Conservation (phyloP, 352 stramenopile species). For the Pythium insidiosum region DNA sequence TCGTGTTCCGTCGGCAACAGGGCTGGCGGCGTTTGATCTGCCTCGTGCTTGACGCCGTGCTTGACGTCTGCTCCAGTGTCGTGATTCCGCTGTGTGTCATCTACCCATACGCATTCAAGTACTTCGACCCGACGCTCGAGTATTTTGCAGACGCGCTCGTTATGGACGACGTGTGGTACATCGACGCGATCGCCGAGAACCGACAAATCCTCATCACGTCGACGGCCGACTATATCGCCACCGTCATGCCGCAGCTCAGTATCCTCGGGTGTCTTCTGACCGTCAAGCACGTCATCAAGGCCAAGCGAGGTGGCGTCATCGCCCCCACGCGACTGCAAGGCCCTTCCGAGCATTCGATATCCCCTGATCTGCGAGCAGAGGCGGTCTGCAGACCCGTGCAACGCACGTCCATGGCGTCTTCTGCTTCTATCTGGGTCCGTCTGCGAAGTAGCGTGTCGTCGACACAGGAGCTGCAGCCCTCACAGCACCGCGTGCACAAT, state of each 20-base stretch:
- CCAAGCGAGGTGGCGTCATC: too few relatives aligned
- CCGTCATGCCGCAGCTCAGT: constrained; percentile 5
- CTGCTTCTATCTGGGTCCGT: too few relatives aligned
- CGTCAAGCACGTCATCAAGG: constrained; percentile 8
- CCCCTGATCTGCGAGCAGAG: too few relatives aligned
- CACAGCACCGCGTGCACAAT: too few relatives aligned
- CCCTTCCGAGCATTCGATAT: too few relatives aligned
- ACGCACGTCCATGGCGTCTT: too few relatives aligned
- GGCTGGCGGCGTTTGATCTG: background rate
- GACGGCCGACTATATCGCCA: constrained; percentile 5
- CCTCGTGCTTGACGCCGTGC: background rate
- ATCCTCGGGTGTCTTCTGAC: constrained; percentile 4
- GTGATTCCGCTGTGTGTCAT: constrained; percentile 11
- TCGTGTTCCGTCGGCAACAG: background rate
- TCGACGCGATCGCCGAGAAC: constrained; percentile 2
- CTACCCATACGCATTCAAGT: constrained; percentile 1
- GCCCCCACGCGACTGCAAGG: too few relatives aligned
- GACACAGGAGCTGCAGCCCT: background rate
- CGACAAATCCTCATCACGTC: constrained; percentile 13
- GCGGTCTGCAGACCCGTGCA: too few relatives aligned
- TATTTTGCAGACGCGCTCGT: background rate
- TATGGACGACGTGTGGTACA: constrained; percentile 12
- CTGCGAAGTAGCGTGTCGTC: too few relatives aligned
- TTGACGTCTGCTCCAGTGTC: constrained; percentile 7
- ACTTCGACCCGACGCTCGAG: background rate